Evolutionary conservation across 2,329 filamentous ascomycete species (phyloP).

Genomic region (Xylariaceae sp.): DNA sequence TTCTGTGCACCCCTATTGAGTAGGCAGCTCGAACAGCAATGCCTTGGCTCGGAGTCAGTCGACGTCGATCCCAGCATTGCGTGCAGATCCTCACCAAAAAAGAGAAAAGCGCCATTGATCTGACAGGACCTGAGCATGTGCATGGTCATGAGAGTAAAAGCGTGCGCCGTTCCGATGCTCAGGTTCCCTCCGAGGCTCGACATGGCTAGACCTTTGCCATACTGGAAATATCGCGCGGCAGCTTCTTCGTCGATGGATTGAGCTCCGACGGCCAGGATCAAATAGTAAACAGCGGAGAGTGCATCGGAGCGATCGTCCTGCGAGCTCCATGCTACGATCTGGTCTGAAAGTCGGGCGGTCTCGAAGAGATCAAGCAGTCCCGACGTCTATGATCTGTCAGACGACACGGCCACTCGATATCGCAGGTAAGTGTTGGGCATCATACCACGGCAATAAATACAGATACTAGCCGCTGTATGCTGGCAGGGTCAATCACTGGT

Average conservation of each 20-base stretch:
- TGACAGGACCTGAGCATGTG: conserved; percentile 53
- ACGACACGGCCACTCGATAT: background rate
- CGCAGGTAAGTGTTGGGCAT: background rate
- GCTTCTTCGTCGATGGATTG: conserved; percentile 37
- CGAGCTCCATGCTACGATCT: conserved; percentile 39
- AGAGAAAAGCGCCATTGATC: conserved; percentile 51
- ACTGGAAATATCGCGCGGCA: conserved; percentile 44
- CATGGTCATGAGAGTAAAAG: conserved; percentile 45
- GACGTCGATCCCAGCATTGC: no score
- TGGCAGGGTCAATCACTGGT: conserved; percentile 15
- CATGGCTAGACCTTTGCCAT: conserved; percentile 42
- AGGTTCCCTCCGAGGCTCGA: conserved; percentile 41
- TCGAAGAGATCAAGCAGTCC: conserved; percentile 48
- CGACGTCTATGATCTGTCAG: conserved; percentile 28
- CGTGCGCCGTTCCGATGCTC: conserved; percentile 45
- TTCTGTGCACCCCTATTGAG: conserved; percentile 48
- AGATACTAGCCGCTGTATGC: conserved; percentile 13
- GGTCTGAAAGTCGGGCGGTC: conserved; percentile 31
- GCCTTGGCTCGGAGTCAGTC: conserved; percentile 20
- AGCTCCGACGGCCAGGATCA: conserved; percentile 47
- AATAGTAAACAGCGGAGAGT: conserved; percentile 40
- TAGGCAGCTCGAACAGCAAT: conserved; percentile 49
- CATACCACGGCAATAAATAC: conserved; percentile 23
- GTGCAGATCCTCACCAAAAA: conserved; percentile 44
- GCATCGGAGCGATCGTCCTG: conserved; percentile 31